phyloP scores from a whole-genome alignment of 805 yeast genomes.

The Nematodospora valgi region DNA sequence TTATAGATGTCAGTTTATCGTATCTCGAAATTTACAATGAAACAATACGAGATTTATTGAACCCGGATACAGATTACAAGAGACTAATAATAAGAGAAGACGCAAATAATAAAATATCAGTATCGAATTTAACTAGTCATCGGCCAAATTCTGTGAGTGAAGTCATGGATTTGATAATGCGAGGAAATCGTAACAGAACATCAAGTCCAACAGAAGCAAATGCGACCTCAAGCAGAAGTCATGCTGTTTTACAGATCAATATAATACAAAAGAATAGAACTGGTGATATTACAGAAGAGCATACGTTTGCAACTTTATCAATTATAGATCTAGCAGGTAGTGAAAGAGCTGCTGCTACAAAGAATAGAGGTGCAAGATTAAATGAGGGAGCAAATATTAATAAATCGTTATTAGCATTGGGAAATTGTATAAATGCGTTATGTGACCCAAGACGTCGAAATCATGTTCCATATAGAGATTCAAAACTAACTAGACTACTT shows the following conservation, averaged over 20 bases:
- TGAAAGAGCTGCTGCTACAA: constrained; percentile 89
- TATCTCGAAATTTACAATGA: constrained; percentile 92
- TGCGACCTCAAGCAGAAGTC: constrained; percentile 86
- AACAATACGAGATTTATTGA: constrained; percentile 73
- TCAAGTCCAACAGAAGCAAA: constrained; percentile 90
- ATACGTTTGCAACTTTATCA: constrained; percentile 74
- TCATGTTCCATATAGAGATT: constrained; percentile 89
- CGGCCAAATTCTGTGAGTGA: constrained; percentile 61
- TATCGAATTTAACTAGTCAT: constrained; percentile 66
- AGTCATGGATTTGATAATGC: constrained; percentile 71
- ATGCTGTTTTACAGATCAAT: constrained; percentile 85
- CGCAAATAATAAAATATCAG: constrained; percentile 58
- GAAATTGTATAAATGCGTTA: constrained; percentile 90
- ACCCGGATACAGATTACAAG: constrained; percentile 48
- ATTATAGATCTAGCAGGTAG: constrained; percentile 94
- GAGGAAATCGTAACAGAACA: constrained; percentile 75
- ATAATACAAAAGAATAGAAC: constrained; percentile 58
- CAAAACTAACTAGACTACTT: constrained; percentile 80
- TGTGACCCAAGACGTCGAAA: constrained; percentile 65
- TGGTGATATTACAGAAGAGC: constrained; percentile 62
- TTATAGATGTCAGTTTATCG: constrained; percentile 60
- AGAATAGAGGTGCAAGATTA: constrained; percentile 75
- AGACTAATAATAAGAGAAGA: constrained; percentile 69
- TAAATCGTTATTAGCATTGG: constrained; percentile 81
- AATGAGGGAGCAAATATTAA: constrained; percentile 94